Percentiles rank a stretch among this genome's conserved stretches.
These are phyloP conservation scores for Amesomyces nigricolor DNA, from an alignment of 2,329 filamentous ascomycete species.

Conservation along the genomic window DNA sequence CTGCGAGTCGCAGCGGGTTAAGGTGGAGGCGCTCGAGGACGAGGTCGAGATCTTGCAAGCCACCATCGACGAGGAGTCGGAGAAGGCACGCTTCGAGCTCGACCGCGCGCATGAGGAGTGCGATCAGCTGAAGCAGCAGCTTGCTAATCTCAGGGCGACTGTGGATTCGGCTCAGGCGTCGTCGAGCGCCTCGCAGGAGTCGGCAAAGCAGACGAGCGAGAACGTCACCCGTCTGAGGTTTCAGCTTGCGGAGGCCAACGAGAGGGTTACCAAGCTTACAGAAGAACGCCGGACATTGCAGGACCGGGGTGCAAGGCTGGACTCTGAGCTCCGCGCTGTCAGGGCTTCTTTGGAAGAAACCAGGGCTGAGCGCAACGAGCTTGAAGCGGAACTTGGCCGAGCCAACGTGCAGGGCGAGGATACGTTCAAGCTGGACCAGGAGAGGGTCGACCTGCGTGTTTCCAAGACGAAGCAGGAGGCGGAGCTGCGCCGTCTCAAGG, in stretches of 20 bases:
- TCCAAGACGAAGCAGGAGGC: conserved; percentile 62
- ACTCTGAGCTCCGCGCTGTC: conserved; percentile 55
- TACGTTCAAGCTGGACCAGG: conserved; percentile 58
- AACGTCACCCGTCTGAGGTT: conserved; percentile 49
- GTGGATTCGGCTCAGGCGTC: conserved; percentile 29
- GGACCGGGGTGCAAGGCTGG: conserved; percentile 55
- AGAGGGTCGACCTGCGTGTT: conserved; percentile 62
- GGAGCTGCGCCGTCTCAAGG: conserved; percentile 58
- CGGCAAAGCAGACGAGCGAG: conserved; percentile 33
- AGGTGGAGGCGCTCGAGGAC: conserved; percentile 63
- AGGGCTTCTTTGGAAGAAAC: conserved; percentile 51
- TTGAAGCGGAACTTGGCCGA: conserved; percentile 55
- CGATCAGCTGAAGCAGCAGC: conserved; percentile 39
- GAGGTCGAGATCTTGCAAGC: conserved; percentile 69
- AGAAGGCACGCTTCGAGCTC: conserved; percentile 49
- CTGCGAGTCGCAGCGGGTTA: conserved; percentile 57
- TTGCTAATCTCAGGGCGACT: conserved; percentile 32
- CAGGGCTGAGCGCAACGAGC: conserved; percentile 61
- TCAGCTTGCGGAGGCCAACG: conserved; percentile 53
- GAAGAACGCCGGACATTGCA: conserved; percentile 60
- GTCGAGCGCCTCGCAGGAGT: conserved; percentile 31
- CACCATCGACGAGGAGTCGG: conserved; percentile 58
- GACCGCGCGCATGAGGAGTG: conserved; percentile 42
- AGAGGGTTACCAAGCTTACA: conserved; percentile 49
- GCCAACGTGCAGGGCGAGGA: conserved; percentile 52